These are phyloP conservation scores for Harringtonia aguacate DNA, from an alignment of 2,329 filamentous ascomycete species.

Conservation along the genomic window DNA sequence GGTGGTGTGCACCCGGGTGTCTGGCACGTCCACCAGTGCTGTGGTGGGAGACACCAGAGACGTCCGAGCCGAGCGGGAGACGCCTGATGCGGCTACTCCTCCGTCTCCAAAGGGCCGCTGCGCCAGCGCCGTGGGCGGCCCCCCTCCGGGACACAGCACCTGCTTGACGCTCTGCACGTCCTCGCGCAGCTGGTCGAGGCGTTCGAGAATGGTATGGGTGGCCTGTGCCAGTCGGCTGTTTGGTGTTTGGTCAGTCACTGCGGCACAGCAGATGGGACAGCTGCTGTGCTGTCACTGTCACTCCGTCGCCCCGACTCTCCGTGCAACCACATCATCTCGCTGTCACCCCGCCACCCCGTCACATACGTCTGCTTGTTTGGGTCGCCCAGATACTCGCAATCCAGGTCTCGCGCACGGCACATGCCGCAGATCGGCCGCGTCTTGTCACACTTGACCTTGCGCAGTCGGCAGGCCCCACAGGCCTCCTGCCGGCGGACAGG, in stretches of 20 bases:
- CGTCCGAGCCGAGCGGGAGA: not conserved
- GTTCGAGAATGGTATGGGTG: not conserved
- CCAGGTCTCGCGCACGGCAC: not conserved
- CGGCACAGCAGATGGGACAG: no score
- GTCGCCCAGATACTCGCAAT: not conserved
- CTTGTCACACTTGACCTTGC: conserved; percentile 6
- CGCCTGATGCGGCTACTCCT: no score
- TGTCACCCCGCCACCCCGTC: not conserved
- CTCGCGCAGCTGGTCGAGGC: not conserved
- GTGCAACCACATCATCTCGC: no score
- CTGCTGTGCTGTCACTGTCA: no score
- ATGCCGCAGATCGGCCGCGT: not conserved
- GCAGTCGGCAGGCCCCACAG: not conserved
- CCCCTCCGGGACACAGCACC: not conserved
- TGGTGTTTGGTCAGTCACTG: no score
- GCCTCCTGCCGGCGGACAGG: not conserved
- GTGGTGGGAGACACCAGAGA: no score
- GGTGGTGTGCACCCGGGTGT: not conserved
- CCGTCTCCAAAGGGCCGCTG: no score
- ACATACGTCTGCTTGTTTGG: not conserved
- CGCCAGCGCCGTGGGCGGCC: no score
- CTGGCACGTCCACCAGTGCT: no score
- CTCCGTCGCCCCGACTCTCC: not conserved
- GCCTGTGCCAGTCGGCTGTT: not conserved
- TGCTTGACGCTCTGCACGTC: not conserved